A percentile compares a stretch with the other conserved stretches of the same genome.
These are phyloP conservation scores for Tetrahymena borealis DNA, from an alignment of 73 alveolate species.

Conservation along the genomic window DNA sequence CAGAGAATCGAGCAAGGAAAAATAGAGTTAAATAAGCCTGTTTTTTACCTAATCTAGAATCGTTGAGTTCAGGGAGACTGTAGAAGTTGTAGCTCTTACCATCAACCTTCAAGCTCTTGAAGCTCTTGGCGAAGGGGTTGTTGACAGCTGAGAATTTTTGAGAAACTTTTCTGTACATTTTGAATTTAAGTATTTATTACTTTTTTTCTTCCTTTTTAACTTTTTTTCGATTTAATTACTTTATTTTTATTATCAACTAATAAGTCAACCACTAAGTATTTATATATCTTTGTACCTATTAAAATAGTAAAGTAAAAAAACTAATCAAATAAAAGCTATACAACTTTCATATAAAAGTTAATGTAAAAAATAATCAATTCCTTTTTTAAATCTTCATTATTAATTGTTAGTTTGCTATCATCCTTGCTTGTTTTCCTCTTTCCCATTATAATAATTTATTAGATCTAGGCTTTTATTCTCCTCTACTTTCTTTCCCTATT, in stretches of 20 bases:
- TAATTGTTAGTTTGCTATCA: too few species aligned
- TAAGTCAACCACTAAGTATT: neutral
- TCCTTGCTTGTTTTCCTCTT: too few species aligned
- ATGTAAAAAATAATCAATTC: too few species aligned
- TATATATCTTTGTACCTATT: neutral
- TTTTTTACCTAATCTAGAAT: conserved; percentile 20
- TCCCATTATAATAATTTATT: too few species aligned
- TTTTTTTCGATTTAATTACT: neutral
- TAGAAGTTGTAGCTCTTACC: conserved; percentile 38
- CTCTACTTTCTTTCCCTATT: too few species aligned
- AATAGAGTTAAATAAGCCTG: neutral
- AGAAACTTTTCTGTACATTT: neutral
- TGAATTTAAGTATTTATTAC: neutral
- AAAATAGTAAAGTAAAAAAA: neutral
- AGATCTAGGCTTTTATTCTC: too few species aligned
- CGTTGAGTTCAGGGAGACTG: conserved; percentile 35
- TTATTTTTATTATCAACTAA: neutral
- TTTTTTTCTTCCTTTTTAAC: neutral
- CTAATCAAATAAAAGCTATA: too few species aligned
- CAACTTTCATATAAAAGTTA: too few species aligned
- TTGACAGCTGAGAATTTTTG: neutral
- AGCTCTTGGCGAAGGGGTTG: conserved; percentile 16
- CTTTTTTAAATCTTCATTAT: too few species aligned
- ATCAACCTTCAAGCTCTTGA: conserved; percentile 17
- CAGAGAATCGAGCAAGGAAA: neutral